These are phyloP conservation scores for Hyparrhenia diplandra DNA, from an alignment of 176 grass and related monocot species.

Conservation along the genomic window DNA sequence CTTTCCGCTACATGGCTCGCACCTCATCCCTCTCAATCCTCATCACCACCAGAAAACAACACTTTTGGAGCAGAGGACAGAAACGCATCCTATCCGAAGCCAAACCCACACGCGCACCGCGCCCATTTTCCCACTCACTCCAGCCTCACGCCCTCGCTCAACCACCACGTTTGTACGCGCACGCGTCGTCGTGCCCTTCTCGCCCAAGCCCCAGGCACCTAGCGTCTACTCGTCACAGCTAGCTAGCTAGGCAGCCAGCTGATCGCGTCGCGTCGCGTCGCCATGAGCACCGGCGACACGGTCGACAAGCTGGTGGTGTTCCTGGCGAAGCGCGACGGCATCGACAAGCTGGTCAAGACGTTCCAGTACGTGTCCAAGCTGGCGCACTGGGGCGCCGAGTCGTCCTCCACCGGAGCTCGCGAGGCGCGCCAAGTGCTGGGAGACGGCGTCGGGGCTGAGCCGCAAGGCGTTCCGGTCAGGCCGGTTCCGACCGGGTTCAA, in stretches of 20 bases:
- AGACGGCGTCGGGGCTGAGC: constrained; percentile 87
- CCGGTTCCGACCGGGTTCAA: constrained; percentile 76
- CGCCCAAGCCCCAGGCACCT: background rate
- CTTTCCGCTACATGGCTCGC: no score
- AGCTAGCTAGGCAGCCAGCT: background rate
- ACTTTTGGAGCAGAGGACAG: constrained; percentile 16
- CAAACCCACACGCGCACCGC: constrained; percentile 8
- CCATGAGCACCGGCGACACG: constrained; percentile 72
- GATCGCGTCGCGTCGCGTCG: background rate
- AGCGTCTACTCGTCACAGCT: background rate
- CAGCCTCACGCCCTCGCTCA: background rate
- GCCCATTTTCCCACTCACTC: constrained; percentile 6
- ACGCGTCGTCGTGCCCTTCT: background rate
- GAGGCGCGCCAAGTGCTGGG: constrained; percentile 81
- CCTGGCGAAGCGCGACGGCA: constrained; percentile 94
- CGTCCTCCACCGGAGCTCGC: constrained; percentile 48
- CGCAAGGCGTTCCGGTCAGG: constrained; percentile 91
- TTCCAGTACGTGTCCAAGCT: constrained; percentile 99
- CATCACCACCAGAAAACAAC: constrained; percentile 1
- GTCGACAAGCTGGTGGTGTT: constrained; percentile 97
- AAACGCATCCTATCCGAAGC: constrained; percentile 45
- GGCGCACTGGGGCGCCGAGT: constrained; percentile 60
- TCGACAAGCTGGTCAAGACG: constrained; percentile 99
- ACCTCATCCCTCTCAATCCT: constrained; percentile 1
- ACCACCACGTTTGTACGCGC: background rate